These are phyloP conservation scores for Candolleomyces efflorescens DNA, from an alignment of 768 basidiomycete species.

Conservation along the genomic window DNA sequence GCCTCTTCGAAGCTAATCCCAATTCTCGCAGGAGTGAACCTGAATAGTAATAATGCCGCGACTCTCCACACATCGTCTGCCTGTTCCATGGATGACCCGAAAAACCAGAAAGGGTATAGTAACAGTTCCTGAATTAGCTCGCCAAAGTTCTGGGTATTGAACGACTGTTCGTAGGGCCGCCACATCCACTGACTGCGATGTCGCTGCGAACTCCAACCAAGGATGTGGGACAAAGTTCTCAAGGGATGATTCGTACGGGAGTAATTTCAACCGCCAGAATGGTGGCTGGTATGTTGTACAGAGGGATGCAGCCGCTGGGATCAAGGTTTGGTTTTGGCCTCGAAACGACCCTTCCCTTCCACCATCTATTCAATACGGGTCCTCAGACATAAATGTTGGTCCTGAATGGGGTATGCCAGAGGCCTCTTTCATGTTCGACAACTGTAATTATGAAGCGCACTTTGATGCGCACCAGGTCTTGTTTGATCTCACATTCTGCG, in stretches of 20 bases:
- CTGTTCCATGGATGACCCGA: constrained; percentile 40
- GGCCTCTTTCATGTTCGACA: constrained; percentile 41
- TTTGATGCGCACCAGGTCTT: constrained; percentile 51
- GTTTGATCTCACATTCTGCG: constrained; percentile 62
- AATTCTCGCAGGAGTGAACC: constrained; percentile 42
- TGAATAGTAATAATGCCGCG: constrained; percentile 38
- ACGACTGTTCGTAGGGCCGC: constrained; percentile 24
- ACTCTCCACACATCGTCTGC: constrained; percentile 51
- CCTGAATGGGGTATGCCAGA: constrained; percentile 41
- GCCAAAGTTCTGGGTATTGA: background rate
- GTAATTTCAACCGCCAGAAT: constrained; percentile 42
- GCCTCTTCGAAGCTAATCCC: constrained; percentile 1
- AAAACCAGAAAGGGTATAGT: constrained; percentile 43
- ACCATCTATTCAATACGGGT: constrained; percentile 25
- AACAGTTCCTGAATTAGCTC: constrained; percentile 7
- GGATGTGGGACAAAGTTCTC: constrained; percentile 54
- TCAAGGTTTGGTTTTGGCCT: constrained; percentile 63
- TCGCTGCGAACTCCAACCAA: constrained; percentile 46
- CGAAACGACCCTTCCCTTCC: constrained; percentile 43
- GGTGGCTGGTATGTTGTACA: constrained; percentile 62
- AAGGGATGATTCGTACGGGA: constrained; percentile 39
- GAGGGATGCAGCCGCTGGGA: constrained; percentile 34
- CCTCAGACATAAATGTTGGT: constrained; percentile 1
- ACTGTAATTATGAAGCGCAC: constrained; percentile 49
- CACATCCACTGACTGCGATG: constrained; percentile 45